phyloP scores from a whole-genome alignment of 441 rosid genomes.

The Gossypium lobatum region DNA sequence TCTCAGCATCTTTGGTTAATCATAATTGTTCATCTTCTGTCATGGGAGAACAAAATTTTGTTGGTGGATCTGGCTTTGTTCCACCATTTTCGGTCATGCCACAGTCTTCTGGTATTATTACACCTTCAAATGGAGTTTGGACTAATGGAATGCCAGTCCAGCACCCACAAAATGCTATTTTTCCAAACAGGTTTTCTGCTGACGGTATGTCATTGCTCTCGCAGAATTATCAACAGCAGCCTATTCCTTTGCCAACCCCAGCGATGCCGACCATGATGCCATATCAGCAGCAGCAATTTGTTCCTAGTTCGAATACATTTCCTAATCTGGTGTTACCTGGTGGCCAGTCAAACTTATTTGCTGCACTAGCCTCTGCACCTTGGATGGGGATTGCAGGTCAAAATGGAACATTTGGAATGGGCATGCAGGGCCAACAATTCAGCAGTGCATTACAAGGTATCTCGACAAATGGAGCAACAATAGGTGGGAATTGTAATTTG shows the following conservation, averaged over 20 bases:
- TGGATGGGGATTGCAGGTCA: constrained; percentile 51
- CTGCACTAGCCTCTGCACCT: constrained; percentile 33
- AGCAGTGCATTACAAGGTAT: constrained; percentile 29
- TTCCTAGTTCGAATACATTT: constrained; percentile 37
- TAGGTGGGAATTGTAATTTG: constrained; percentile 24
- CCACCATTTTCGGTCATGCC: constrained; percentile 34
- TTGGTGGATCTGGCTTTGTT: constrained; percentile 23
- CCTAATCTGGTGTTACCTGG: constrained; percentile 30
- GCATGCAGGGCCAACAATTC: constrained; percentile 33
- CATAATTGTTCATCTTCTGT: constrained; percentile 29
- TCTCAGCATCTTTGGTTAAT: constrained; percentile 21
- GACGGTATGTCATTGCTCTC: constrained; percentile 42
- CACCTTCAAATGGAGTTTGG: constrained; percentile 36
- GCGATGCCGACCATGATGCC: constrained; percentile 11
- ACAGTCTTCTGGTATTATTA: constrained; percentile 27
- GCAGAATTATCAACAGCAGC: constrained; percentile 43
- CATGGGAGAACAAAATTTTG: constrained; percentile 19
- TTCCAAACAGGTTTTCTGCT: constrained; percentile 34
- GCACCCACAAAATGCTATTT: constrained; percentile 20
- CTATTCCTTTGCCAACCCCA: constrained; percentile 35
- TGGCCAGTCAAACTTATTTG: constrained; percentile 34
- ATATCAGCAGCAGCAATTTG: constrained; percentile 37
- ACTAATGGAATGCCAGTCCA: constrained; percentile 26
- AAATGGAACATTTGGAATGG: constrained; percentile 41
- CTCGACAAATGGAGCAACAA: constrained; percentile 14